Percentiles rank a stretch among this genome's conserved stretches.
Evolutionary conservation across 164 flowering plant genomes (phyloP).

Genomic region (Saururus chinensis): DNA sequence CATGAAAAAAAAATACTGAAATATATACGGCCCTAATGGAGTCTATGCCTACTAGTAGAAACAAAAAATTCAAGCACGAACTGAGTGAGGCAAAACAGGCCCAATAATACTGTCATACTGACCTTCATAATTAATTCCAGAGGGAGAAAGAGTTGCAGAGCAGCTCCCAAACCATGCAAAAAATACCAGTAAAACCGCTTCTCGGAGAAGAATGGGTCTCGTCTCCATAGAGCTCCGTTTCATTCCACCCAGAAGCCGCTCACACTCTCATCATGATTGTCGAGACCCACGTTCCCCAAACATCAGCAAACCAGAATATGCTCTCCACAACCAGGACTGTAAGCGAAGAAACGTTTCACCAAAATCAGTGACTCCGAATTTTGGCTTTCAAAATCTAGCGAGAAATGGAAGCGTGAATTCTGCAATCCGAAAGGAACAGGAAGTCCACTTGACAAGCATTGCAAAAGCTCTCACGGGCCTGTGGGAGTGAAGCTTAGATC

Average conservation of each 20-base stretch:
- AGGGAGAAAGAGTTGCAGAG: constrained; percentile 80
- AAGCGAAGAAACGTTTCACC: neutral
- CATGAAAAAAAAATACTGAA: too few species aligned
- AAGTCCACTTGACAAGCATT: neutral
- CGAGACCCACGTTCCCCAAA: constrained; percentile 18
- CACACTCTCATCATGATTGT: constrained; percentile 12
- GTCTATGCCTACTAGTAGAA: neutral
- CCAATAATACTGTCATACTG: constrained; percentile 6
- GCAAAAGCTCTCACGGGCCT: neutral
- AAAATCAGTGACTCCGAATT: neutral
- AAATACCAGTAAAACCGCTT: constrained; percentile 39
- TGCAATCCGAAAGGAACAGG: neutral
- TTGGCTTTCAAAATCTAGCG: neutral
- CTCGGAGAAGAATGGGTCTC: constrained; percentile 19
- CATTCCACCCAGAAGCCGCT: neutral
- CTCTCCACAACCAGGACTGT: constrained; percentile 3
- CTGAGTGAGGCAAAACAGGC: neutral
- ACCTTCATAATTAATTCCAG: constrained; percentile 94
- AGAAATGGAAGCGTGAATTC: neutral
- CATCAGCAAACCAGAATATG: constrained; percentile 11
- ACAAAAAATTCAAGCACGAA: neutral
- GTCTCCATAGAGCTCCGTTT: constrained; percentile 32
- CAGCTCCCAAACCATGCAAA: constrained; percentile 27
- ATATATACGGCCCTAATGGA: too few species aligned
- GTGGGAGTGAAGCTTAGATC: too few species aligned